phyloP scores from a whole-genome alignment of 495 filamentous ascomycete species.

The Xeromyces bisporus region DNA sequence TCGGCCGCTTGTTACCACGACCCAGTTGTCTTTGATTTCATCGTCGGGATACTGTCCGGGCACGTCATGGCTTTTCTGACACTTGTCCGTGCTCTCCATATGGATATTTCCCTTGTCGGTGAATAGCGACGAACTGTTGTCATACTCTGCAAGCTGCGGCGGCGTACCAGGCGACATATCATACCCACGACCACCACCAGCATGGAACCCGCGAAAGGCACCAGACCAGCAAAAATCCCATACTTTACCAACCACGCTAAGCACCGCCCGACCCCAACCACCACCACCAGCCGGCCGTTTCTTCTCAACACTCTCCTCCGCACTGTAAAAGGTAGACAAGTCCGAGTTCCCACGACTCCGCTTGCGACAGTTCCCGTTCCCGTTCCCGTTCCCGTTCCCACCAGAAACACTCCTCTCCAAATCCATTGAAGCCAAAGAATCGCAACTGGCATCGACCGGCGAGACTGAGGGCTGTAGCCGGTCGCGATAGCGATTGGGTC shows the following conservation, averaged over 20 bases:
- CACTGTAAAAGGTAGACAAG: background rate
- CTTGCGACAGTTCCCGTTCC: conserved; percentile 21
- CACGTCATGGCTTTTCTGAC: conserved; percentile 5
- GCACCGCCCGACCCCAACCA: conserved; percentile 31
- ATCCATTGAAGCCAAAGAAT: conserved; percentile 10
- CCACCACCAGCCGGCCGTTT: conserved; percentile 21
- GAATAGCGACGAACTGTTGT: conserved; percentile 2
- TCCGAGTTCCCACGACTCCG: conserved; percentile 24
- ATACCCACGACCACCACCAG: conserved; percentile 63
- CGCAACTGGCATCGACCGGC: conserved; percentile 17
- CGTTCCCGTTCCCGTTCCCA: too few relatives aligned
- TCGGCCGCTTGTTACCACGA: conserved; percentile 44
- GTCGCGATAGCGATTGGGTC: conserved; percentile 30
- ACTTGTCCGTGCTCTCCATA: background rate
- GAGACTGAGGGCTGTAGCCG: conserved; percentile 16
- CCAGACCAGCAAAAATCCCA: conserved; percentile 64
- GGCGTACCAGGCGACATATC: conserved; percentile 16
- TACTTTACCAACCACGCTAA: conserved; percentile 55
- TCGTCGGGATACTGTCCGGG: conserved; percentile 27
- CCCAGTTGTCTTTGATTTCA: conserved; percentile 52
- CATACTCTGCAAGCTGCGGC: conserved; percentile 1
- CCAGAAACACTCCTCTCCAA: background rate
- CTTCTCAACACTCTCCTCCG: conserved; percentile 1
- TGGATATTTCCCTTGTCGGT: conserved; percentile 10
- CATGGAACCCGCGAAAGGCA: conserved; percentile 68